A percentile compares a stretch with the other conserved stretches of the same genome.
Conservation (phyloP, 257 asterid species). For the Solanum lycopersicoides region DNA sequence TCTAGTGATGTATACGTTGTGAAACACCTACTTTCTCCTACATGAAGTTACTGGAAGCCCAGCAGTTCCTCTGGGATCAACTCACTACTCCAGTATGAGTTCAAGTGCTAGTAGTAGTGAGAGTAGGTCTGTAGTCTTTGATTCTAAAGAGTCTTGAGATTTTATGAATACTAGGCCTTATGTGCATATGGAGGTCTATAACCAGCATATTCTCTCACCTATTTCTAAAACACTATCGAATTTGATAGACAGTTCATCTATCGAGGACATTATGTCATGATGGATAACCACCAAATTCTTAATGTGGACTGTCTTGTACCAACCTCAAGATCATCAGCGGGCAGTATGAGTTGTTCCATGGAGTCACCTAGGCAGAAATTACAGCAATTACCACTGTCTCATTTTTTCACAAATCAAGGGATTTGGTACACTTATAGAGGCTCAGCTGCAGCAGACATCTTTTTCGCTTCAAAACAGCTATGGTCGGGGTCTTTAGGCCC, state of each 20-base stretch:
- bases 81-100: too few relatives aligned
- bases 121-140: slow-evolving; percentile 31
- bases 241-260: slow-evolving; percentile 24
- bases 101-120: slow-evolving; percentile 7
- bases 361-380: slow-evolving; percentile 42
- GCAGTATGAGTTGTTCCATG: slow-evolving; percentile 38
- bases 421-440: slow-evolving; percentile 37
- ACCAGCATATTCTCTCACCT: slow-evolving; percentile 54
- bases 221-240: slow-evolving; percentile 50
- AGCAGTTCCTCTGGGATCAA: too few relatives aligned
- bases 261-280: slow-evolving; percentile 15
- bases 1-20: too few relatives aligned
- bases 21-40: too few relatives aligned
- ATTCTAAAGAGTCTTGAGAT: slow-evolving; percentile 38
- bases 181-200: slow-evolving; percentile 47
- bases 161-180: slow-evolving; percentile 23
- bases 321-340: slow-evolving; percentile 30
- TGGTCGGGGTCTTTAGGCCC: slow-evolving; percentile 70
- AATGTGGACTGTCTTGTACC: slow-evolving; percentile 26
- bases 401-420: slow-evolving; percentile 35
- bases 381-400: slow-evolving; percentile 16
- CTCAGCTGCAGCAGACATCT: too few relatives aligned
- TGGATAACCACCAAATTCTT: slow-evolving; percentile 43
- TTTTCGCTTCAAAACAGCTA: slow-evolving; percentile 19
- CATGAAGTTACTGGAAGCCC: too few relatives aligned